These are phyloP conservation scores for Anthoceros angustus DNA, from an alignment of 225 moss, liverwort and hornwort species.

Conservation along the genomic window DNA sequence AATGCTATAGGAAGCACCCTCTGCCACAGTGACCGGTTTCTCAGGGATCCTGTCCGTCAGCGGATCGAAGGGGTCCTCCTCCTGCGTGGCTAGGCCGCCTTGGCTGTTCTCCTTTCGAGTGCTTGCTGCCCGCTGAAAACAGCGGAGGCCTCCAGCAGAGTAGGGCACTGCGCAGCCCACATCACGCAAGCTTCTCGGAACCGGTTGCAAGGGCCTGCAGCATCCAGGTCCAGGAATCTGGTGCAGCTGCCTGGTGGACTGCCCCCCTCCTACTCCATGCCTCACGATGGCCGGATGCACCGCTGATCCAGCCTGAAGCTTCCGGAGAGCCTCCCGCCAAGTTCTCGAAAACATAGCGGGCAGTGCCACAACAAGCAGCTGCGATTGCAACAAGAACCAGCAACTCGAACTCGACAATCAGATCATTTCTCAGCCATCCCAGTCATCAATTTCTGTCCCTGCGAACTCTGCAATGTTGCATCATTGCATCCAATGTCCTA, in stretches of 20 bases:
- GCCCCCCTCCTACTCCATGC: background rate
- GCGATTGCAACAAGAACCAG: background rate
- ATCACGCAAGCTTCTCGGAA: background rate
- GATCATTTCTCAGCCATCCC: too few relatives aligned
- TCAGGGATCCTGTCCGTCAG: conserved; percentile 96
- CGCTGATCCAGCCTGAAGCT: background rate
- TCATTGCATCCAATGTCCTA: too few relatives aligned
- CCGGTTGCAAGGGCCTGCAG: background rate
- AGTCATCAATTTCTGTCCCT: too few relatives aligned
- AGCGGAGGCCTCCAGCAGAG: background rate
- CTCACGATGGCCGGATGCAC: background rate
- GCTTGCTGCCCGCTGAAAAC: background rate
- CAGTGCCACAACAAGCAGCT: background rate
- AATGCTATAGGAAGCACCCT: conserved; percentile 87
- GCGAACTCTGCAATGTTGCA: too few relatives aligned
- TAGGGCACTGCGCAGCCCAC: background rate
- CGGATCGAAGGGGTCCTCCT: conserved; percentile 86
- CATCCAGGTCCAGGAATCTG: background rate
- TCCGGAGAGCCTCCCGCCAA: conserved; percentile 1
- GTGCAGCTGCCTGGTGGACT: background rate
- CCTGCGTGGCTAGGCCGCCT: conserved; percentile 5
- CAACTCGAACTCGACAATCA: background rate
- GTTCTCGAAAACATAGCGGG: background rate
- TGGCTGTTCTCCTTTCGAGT: background rate
- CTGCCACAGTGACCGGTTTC: conserved; percentile 78